These are phyloP conservation scores for Zygoascus sp. DNA, from an alignment of 1,139 yeast genomes.

Conservation along the genomic window DNA sequence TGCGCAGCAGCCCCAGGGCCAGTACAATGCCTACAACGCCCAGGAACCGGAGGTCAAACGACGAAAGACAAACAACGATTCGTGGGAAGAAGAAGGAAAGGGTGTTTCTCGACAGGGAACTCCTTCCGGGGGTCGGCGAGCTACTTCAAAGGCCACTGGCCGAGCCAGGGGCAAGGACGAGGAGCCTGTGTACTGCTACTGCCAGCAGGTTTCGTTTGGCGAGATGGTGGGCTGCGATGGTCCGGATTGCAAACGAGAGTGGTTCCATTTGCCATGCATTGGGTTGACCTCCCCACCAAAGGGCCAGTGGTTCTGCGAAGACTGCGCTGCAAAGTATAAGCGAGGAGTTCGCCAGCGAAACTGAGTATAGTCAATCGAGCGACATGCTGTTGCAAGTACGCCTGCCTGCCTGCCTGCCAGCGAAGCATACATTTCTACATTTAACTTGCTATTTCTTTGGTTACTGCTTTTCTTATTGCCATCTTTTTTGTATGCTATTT, in stretches of 20 bases:
- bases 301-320: conserved; percentile 97
- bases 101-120: conserved; percentile 20
- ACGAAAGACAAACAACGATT: conserved; percentile 5
- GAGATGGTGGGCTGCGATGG: conserved; percentile 99
- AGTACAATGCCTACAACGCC: conserved; percentile 11
- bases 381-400: neutral
- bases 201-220: conserved; percentile 94
- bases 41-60: conserved; percentile 7
- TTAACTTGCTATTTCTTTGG: too few species aligned
- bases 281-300: conserved; percentile 87
- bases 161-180: conserved; percentile 19
- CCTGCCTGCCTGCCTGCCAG: too few species aligned
- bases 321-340: conserved; percentile 47
- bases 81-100: conserved; percentile 12
- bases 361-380: conserved; percentile 9
- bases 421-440: too few species aligned
- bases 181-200: conserved; percentile 91
- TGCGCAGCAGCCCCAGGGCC: conserved; percentile 7
- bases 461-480: too few species aligned
- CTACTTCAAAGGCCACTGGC: conserved; percentile 14
- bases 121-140: conserved; percentile 20
- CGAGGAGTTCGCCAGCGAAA: conserved; percentile 15
- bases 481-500: too few species aligned
- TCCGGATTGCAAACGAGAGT: conserved; percentile 83
- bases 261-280: conserved; percentile 97